Evolutionary conservation across 2,329 filamentous ascomycete species (phyloP).

Genomic region (Trichoderma semiorbis): DNA sequence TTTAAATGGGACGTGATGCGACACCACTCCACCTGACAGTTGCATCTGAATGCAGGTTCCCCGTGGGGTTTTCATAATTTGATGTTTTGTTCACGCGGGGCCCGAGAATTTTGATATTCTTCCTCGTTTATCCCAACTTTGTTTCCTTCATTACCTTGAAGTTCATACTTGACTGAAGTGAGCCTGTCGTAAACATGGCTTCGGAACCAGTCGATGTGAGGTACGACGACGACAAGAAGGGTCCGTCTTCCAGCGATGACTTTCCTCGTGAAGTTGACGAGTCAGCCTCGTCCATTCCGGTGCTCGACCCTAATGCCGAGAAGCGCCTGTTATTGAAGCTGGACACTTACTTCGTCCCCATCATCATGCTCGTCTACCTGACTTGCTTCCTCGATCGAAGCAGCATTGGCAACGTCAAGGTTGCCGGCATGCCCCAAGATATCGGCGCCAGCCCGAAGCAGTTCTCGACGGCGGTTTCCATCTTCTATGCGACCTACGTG

Average conservation of each 20-base stretch:
- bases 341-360: constrained; percentile 34
- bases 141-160: not conserved
- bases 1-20: constrained; percentile 7
- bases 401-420: constrained; percentile 43
- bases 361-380: constrained; percentile 55
- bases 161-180: not conserved
- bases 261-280: not conserved
- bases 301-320: constrained; percentile 30
- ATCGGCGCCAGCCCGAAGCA: constrained; percentile 30
- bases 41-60: constrained; percentile 2
- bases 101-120: not conserved
- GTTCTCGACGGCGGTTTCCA: constrained; percentile 32
- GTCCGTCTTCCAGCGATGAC: not conserved
- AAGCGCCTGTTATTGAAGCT: constrained; percentile 32
- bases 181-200: not conserved
- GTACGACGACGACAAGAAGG: constrained; percentile 3
- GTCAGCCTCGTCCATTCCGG: constrained; percentile 19
- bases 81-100: not conserved
- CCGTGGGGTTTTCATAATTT: not conserved
- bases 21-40: not conserved
- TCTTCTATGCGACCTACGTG: constrained; percentile 34
- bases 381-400: constrained; percentile 53
- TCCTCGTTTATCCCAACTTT: not conserved
- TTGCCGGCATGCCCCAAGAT: constrained; percentile 33
- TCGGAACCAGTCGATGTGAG: not conserved